These are phyloP conservation scores for Echria macrotheca DNA, from an alignment of 495 filamentous ascomycete genomes.

Conservation along the genomic window DNA sequence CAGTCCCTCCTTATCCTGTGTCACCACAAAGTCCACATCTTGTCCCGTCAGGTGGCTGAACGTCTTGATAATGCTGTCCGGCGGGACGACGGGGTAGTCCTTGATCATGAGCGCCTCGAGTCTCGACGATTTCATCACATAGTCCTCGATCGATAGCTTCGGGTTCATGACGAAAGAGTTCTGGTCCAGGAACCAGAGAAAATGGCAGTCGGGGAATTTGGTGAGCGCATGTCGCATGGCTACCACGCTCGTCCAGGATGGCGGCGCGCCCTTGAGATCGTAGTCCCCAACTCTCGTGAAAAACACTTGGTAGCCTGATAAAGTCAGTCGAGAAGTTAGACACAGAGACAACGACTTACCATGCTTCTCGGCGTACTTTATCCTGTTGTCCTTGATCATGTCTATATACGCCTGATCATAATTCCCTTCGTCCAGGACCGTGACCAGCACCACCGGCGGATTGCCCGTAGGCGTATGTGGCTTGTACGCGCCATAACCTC, in stretches of 20 bases:
- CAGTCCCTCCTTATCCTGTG: constrained; percentile 81
- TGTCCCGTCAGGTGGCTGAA: constrained; percentile 72
- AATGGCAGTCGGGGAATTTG: constrained; percentile 62
- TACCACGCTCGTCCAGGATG: constrained; percentile 72
- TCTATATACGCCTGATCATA: constrained; percentile 59
- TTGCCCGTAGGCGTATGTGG: constrained; percentile 50
- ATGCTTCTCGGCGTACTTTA: constrained; percentile 80
- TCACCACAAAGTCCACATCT: constrained; percentile 75
- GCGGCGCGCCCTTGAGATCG: constrained; percentile 59
- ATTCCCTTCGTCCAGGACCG: constrained; percentile 63
- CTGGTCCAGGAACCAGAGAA: constrained; percentile 79
- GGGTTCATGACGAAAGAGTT: constrained; percentile 91
- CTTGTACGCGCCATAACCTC: constrained; percentile 19
- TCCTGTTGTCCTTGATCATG: constrained; percentile 72
- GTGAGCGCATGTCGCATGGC: constrained; percentile 90
- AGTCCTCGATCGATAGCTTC: constrained; percentile 54
- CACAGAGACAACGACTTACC: too few species aligned
- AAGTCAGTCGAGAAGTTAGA: too few species aligned
- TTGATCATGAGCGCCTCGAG: constrained; percentile 79
- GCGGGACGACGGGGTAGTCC: constrained; percentile 82
- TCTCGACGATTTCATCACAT: constrained; percentile 59
- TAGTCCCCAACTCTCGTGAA: constrained; percentile 74
- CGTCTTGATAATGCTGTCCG: constrained; percentile 94
- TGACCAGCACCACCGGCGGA: constrained; percentile 80
- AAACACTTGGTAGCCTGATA: constrained; percentile 79